Conservation (phyloP, 108 stramenopile species). For the Pinguiococcus pyrenoidosus region DNA sequence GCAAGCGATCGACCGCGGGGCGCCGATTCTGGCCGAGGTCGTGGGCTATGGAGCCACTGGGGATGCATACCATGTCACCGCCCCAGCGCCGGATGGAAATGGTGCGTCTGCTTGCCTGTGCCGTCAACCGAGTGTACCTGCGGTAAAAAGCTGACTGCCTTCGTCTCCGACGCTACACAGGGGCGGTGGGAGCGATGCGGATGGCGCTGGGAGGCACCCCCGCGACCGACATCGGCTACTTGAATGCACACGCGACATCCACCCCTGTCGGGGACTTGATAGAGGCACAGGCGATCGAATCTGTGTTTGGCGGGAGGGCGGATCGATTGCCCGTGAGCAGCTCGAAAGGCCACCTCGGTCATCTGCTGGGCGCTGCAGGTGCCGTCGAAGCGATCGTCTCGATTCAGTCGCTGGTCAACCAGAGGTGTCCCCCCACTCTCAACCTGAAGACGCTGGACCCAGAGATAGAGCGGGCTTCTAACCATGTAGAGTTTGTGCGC, state of each 20-base stretch:
- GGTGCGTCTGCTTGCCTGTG: no score
- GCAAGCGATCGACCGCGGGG: slow-evolving; percentile 73
- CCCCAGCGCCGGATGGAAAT: slow-evolving; percentile 63
- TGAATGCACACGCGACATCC: slow-evolving; percentile 93
- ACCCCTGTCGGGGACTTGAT: slow-evolving; percentile 86
- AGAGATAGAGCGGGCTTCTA: slow-evolving; percentile 53
- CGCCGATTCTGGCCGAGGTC: slow-evolving; percentile 74
- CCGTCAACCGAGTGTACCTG: no score
- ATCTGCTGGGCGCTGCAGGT: slow-evolving; percentile 90
- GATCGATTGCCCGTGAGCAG: slow-evolving; percentile 51
- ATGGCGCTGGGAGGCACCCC: slow-evolving; percentile 21
- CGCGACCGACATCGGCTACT: slow-evolving; percentile 63
- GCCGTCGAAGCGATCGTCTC: slow-evolving; percentile 79
- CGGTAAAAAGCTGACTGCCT: no score
- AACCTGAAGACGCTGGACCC: slow-evolving; percentile 75
- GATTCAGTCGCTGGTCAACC: slow-evolving; percentile 48
- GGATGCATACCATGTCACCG: slow-evolving; percentile 74
- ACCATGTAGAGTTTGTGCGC: not conserved
- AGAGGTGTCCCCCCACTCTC: slow-evolving; percentile 58
- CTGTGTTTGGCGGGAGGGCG: slow-evolving; percentile 20
- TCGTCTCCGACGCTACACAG: no score
- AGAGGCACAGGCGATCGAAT: slow-evolving; percentile 59
- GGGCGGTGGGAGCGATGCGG: no score
- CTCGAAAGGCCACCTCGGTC: slow-evolving; percentile 89
- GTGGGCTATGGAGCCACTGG: slow-evolving; percentile 89